Base-by-base conservation (phyloP, 2,329 filamentous ascomycete species). In the Claviceps spartinae region DNA sequence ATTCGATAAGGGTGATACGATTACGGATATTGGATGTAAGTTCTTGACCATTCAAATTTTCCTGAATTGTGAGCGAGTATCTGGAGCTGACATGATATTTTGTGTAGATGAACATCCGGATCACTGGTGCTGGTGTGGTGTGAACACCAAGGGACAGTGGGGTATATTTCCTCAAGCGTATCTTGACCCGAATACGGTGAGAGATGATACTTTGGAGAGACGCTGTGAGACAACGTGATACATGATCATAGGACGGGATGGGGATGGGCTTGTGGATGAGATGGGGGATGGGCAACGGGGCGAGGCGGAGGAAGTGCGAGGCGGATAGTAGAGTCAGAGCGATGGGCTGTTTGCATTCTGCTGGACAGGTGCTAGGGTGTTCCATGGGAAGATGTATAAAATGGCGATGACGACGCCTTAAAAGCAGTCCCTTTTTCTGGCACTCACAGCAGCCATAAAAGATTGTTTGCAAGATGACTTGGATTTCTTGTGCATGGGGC, bases 1-100 rank as follows among this genome's bases (percentile, higher is more conserved):
- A 56, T 78, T 86, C 59, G 81, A 83, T 37, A 83, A 82, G 61
- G 79, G 78, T n/a, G 83, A 86, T 55, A 72, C 74, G 2, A 82
- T 85, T 16, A 79, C 74, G 56, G 87, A 83, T 66, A 87, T 79
- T 34, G 67, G 66, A 48, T 78, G 75, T 75, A 61, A 69, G 74
- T 70, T 7, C 3, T 20, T n/a, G 3, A 20, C 40, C n/a, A 42
- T 18, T 22, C 18, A 42, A 8, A 6, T 1, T 14, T 2, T 22
- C n/a, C 30, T 22, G 44, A 46, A 9, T 5, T 13, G 20, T 20
- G 18, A 30, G 6, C 7, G 42, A n/a, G 49, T 7, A 48, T 42
- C 3, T 1, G 41, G 16, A 16, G 36, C 49, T 59, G 41, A 59
- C 52, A 13, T 20, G 18, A 16, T 7, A 18, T 30, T 7, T 16